Base-by-base conservation (phyloP, 345 rosid species). In the Pseudoturritis turrita region DNA sequence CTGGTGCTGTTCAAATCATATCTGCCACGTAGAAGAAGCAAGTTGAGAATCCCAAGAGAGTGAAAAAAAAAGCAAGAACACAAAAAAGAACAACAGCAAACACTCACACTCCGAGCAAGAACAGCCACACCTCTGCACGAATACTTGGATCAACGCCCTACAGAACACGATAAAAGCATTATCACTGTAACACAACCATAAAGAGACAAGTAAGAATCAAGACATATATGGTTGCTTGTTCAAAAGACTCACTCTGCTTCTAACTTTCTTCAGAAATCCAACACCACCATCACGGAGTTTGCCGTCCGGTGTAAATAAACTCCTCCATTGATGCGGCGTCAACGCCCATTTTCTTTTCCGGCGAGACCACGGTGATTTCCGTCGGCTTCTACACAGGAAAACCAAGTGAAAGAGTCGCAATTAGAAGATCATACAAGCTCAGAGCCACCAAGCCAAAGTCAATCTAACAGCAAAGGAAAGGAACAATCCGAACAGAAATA, bases 101-200 rank as follows among this genome's bases (percentile, higher is more conserved):
- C 58, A 73, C 99, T 89, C 83, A 96, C 99, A 96, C 97, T 79
- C 98, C 98, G 28, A 96, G 97, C 22, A 96, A 94, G 78, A 92
- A 96, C 4, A 97, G 91, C 99, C 99, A 96, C 61, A 92, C 98
- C 78, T 92, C 91, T 46, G 86, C 80, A 74, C 98, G 87, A 62
- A 96, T 86, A 80, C 80, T 85, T 25, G 98, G 97, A 85, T 96
- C 88, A 61, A 92, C 86, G 39, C 99, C 99, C 99, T 96, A 58
- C 71, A 85, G 10, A 68, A 81, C 3, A 46, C 33, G 19, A 29
- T 52, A 29, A 36, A 59, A 68, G 51, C 37, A 52, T 54, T 50
- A 31, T 13, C 31, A n/a, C n/a, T n/a, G n/a, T n/a, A n/a, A n/a
- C n/a, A 28, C 62, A 70, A 21, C 33, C 72, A 58, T 44, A 23